Evolutionary conservation across 2,329 filamentous ascomycete species (phyloP), one percentile per base, ranked within the genome.

Genomic region (Ustulina deusta): DNA sequence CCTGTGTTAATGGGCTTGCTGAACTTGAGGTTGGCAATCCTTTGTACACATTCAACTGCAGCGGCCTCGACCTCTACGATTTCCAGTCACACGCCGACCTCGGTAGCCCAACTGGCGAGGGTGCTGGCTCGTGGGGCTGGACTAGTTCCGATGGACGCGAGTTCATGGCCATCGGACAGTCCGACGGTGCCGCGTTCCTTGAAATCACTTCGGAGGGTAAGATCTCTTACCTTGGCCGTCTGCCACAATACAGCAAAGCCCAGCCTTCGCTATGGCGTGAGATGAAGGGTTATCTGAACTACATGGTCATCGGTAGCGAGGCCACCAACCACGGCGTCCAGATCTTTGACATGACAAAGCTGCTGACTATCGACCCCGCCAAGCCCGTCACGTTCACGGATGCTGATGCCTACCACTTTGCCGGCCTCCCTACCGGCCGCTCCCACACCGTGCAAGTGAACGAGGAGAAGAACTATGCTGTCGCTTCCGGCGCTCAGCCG

Each of bases 271-370:
- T 81, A 42, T 87, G 85, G 85, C 81, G 85, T 55, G 85, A 88
- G 76, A 87, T 87, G 72, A 81, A 81, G 68, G 78, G 78, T 29
- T 77, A 79, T 65, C 77, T 77, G 63, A 77, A 76, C 75, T 76
- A 78, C 66, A 76, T 78, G 63, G 76, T 81, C 62, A 79, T 82
- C 62, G 80, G 80, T 40, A 77, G 76, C 71, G 80, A 82, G 69
- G 83, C 84, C 38, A 72, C 74, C 49, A 76, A 81, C 71, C 87
- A 90, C 76, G 85, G 85, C 38, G 83, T 90, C 54, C 88, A 90
- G 77, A 83, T 90, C 77, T 90, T 90, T 73, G 88, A 90, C 77
- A 83, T 89, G 85, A 83, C 81, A 72, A 89, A 85, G 79, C 79
- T 87, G n/a, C 79, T 86, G 61, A 78, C 78, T 42, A 74, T 87